Conservation (phyloP, 2,329 filamentous ascomycete genomes). For the Penicillium sp. region DNA sequence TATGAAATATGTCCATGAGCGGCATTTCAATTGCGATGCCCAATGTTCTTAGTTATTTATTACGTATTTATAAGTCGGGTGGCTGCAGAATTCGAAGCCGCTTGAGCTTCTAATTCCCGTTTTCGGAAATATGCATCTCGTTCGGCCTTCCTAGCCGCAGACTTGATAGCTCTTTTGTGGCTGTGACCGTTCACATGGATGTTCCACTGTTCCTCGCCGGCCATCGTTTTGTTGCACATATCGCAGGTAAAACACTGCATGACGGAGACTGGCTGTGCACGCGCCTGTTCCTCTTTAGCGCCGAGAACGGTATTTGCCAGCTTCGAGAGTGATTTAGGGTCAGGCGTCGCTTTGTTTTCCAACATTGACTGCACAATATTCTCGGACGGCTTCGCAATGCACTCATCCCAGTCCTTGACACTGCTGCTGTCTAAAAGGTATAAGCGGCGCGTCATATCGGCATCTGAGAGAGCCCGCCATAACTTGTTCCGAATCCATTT, state of each 20-base stretch:
- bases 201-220: slow-evolving; percentile 55
- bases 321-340: slow-evolving; percentile 54
- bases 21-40: not conserved
- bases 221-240: slow-evolving; percentile 58
- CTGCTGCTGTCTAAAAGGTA: slow-evolving; percentile 81
- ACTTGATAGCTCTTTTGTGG: slow-evolving; percentile 56
- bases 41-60: not conserved
- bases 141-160: slow-evolving; percentile 27
- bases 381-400: slow-evolving; percentile 63
- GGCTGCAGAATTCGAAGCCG: not conserved
- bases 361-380: slow-evolving; percentile 63
- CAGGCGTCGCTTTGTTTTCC: slow-evolving; percentile 50
- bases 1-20: not conserved
- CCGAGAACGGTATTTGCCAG: slow-evolving; percentile 55
- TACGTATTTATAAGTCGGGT: not conserved
- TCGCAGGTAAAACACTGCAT: slow-evolving; percentile 60
- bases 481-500: slow-evolving; percentile 85
- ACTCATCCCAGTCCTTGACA: slow-evolving; percentile 54
- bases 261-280: slow-evolving; percentile 43
- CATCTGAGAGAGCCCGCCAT: slow-evolving; percentile 60
- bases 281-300: slow-evolving; percentile 52
- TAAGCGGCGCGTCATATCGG: slow-evolving; percentile 53
- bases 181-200: slow-evolving; percentile 53
- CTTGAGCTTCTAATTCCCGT: slow-evolving; percentile 15
- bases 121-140: slow-evolving; percentile 33